Conservation (phyloP, 768 basidiomycete genomes). For the Suillus plorans region DNA sequence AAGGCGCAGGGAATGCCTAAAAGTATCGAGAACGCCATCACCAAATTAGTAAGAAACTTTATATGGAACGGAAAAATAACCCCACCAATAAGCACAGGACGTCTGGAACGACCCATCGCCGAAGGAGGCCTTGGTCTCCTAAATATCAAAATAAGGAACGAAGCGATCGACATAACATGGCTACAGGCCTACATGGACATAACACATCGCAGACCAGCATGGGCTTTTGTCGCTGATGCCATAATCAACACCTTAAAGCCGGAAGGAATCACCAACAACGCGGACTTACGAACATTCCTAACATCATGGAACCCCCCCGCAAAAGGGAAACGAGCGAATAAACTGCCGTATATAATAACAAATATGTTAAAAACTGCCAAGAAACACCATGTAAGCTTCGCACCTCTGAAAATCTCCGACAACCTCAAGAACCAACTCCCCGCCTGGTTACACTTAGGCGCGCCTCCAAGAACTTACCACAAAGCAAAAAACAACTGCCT, state of each 20-base stretch:
- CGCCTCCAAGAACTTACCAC: not conserved
- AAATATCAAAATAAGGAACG: conserved; percentile 1
- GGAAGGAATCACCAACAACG: not conserved
- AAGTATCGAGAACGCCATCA: conserved; percentile 15
- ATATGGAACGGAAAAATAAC: conserved; percentile 4
- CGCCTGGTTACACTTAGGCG: not conserved
- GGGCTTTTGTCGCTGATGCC: not conserved
- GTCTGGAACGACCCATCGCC: conserved; percentile 4
- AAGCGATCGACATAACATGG: conserved; percentile 1
- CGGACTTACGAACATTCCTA: not conserved
- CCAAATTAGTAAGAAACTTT: conserved; percentile 3
- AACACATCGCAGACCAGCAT: not conserved
- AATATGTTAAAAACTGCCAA: not conserved
- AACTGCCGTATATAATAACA: not conserved
- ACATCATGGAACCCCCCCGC: not conserved
- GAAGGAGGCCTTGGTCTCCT: conserved; percentile 13
- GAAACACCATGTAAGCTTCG: not conserved
- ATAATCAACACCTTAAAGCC: not conserved
- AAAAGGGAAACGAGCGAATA: not conserved
- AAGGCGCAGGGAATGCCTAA: conserved; percentile 38
- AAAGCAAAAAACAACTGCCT: not conserved
- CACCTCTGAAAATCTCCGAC: not conserved
- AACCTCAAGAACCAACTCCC: not conserved
- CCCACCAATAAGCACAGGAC: too few species aligned
- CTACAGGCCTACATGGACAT: not conserved